Conservation (phyloP, 345 rosid species). For the Hibiscus syriacus region DNA sequence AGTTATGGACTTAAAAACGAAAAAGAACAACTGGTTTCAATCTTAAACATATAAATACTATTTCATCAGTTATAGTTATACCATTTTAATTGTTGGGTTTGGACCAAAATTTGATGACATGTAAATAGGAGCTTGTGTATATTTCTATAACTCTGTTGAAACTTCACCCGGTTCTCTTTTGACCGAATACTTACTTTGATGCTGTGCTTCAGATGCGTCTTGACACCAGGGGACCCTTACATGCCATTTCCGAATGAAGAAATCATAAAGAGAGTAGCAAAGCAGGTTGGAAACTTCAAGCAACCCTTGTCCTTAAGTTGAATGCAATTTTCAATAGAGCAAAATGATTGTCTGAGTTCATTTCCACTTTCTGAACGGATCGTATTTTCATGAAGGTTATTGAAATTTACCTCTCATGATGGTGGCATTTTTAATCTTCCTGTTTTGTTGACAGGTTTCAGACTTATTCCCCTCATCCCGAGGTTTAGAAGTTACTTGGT, state of each 20-base stretch:
- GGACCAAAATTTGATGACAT: not conserved
- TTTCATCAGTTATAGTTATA: not conserved
- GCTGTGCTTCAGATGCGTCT: slow-evolving; percentile 38
- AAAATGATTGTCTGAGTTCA: too few relatives aligned
- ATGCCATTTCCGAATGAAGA: too few relatives aligned
- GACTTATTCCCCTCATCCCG: too few relatives aligned
- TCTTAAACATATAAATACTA: not conserved
- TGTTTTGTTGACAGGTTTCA: slow-evolving; percentile 25
- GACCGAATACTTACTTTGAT: not conserved
- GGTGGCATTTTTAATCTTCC: not conserved
- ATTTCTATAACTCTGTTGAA: not conserved
- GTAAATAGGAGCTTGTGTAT: too few relatives aligned
- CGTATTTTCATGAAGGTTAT: not conserved
- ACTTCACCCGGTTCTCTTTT: not conserved
- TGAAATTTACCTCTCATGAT: not conserved
- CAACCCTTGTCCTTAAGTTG: not conserved
- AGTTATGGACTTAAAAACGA: not conserved
- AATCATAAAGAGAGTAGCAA: too few relatives aligned
- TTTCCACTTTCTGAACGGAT: not conserved
- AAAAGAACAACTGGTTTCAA: not conserved
- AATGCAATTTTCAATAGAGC: not conserved
- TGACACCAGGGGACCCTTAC: too few relatives aligned
- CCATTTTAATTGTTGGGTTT: not conserved
- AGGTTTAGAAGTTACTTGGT: too few relatives aligned
- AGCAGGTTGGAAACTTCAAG: too few relatives aligned